phyloP scores from a whole-genome alignment of 352 stramenopile species.

The Phytopythium litorale region DNA sequence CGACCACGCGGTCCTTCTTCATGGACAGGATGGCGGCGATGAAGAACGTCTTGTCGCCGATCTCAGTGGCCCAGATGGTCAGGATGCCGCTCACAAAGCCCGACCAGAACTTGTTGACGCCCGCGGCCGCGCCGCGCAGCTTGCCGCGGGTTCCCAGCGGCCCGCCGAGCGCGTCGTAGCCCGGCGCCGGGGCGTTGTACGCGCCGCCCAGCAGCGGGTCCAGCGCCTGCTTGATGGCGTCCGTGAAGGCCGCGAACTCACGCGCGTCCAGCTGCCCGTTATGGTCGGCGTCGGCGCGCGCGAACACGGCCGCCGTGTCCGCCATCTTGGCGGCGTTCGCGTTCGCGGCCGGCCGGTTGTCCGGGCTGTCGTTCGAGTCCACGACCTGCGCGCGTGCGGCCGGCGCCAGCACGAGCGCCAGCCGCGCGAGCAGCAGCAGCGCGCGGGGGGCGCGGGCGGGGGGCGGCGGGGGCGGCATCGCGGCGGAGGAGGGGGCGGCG shows the following conservation, averaged over 20 bases:
- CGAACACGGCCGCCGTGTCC: constrained; percentile 42
- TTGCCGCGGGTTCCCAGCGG: constrained; percentile 10
- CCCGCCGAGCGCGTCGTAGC: constrained; percentile 5
- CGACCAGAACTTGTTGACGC: constrained; percentile 82
- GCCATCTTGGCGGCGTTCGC: constrained; percentile 1
- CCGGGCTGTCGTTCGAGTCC: constrained; percentile 10
- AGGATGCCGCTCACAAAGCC: constrained; percentile 87
- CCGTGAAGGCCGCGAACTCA: constrained; percentile 66
- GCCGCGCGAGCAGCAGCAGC: constrained; percentile 17
- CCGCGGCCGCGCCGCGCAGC: constrained; percentile 32
- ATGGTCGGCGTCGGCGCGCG: constrained; percentile 65
- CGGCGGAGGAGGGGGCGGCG: not conserved
- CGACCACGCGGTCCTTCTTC: constrained; percentile 94
- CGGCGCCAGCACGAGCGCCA: constrained; percentile 22
- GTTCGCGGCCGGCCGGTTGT: constrained; percentile 11
- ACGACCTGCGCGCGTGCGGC: constrained; percentile 2
- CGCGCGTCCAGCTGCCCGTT: constrained; percentile 58
- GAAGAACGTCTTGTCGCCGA: constrained; percentile 99
- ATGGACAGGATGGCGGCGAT: constrained; percentile 97
- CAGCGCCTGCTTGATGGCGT: constrained; percentile 46
- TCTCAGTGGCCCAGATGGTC: constrained; percentile 98
- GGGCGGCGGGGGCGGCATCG: not conserved
- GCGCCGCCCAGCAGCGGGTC: constrained; percentile 38
- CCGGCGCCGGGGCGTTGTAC: constrained; percentile 12
- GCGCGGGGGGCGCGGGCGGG: not conserved